These are phyloP conservation scores for Hyphopichia fennica DNA, from an alignment of 1,139 yeast species.

Conservation along the genomic window DNA sequence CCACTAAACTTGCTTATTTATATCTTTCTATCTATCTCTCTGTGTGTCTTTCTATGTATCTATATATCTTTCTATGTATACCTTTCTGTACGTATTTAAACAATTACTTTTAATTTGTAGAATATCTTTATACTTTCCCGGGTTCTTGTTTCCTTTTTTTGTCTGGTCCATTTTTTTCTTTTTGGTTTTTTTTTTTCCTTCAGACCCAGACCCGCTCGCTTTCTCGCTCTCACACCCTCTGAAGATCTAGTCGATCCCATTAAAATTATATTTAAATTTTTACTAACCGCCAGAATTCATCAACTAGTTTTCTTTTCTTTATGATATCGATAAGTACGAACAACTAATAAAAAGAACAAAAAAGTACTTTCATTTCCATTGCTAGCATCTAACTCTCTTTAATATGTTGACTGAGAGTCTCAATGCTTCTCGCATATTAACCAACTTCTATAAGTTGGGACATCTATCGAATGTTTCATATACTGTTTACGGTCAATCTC, in stretches of 20 bases:
- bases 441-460: conserved; percentile 45
- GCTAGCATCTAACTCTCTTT: neutral
- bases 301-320: neutral
- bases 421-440: conserved; percentile 27
- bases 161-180: too few species aligned
- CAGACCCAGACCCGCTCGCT: too few species aligned
- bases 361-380: too few species aligned
- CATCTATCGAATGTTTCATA: conserved; percentile 34
- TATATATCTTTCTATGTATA: too few species aligned
- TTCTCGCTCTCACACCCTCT: neutral
- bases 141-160: too few species aligned
- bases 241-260: neutral
- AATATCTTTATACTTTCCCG: too few species aligned
- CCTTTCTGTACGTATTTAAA: too few species aligned
- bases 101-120: too few species aligned
- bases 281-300: neutral
- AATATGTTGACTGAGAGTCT: conserved; percentile 1
- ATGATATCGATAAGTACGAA: too few species aligned
- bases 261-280: neutral
- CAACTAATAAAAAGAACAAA: too few species aligned
- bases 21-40: neutral
- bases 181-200: too few species aligned
- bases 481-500: conserved; percentile 23
- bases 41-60: neutral
- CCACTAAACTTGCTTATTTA: too few species aligned